phyloP scores from a whole-genome alignment of 75 land plant genomes.

The Chamaecyparis obtusa region DNA sequence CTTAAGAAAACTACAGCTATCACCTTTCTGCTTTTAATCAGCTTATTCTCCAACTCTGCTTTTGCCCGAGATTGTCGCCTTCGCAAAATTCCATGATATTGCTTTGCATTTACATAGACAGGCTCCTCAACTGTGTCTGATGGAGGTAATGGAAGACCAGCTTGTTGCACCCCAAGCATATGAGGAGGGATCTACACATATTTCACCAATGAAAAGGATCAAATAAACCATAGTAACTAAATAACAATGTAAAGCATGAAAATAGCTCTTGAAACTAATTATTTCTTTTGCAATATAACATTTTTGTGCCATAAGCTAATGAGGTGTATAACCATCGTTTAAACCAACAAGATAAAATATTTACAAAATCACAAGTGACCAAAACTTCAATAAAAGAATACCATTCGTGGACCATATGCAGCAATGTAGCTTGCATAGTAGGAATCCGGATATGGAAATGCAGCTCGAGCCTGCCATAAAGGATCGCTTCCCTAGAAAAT shows the following conservation, averaged over 20 bases:
- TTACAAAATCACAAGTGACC: neutral
- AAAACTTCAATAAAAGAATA: neutral
- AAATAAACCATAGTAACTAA: neutral
- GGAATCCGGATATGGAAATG: conserved; percentile 66
- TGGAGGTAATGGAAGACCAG: conserved; percentile 75
- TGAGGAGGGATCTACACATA: conserved; percentile 55
- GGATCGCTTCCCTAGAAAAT: neutral
- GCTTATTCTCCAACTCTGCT: conserved; percentile 54
- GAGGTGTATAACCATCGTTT: neutral
- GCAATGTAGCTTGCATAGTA: conserved; percentile 66
- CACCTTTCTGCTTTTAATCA: conserved; percentile 56
- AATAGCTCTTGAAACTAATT: neutral
- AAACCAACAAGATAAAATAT: neutral
- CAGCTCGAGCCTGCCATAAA: conserved; percentile 49
- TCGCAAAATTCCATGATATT: conserved; percentile 70
- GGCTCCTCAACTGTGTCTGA: conserved; percentile 59
- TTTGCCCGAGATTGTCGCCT: conserved; percentile 68
- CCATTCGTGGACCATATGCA: conserved; percentile 57
- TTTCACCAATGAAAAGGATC: neutral
- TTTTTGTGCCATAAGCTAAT: neutral
- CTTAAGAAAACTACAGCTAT: neutral
- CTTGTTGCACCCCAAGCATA: conserved; percentile 62
- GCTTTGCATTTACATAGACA: conserved; percentile 79
- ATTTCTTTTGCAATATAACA: neutral
- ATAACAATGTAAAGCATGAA: neutral